Evolutionary conservation across 306 rosid genomes (phyloP).

Genomic region (Medicago ruthenica): DNA sequence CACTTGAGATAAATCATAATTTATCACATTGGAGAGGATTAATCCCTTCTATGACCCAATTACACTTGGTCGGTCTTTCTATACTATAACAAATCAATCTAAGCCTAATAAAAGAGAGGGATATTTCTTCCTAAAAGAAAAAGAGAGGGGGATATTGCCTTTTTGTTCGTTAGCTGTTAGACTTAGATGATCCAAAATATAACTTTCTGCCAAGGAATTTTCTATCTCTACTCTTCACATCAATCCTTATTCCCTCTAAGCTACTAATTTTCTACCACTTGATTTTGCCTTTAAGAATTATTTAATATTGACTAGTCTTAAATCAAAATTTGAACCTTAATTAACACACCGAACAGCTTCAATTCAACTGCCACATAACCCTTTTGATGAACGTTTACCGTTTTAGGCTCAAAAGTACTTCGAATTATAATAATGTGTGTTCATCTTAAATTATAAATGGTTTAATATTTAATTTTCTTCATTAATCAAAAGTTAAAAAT

Average conservation of each 20-base stretch:
- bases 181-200: constrained; percentile 6
- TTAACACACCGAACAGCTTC: background rate
- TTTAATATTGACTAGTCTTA: constrained; percentile 42
- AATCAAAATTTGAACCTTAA: constrained; percentile 32
- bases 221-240: constrained; percentile 20
- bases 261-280: constrained; percentile 29
- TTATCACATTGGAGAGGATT: too few species aligned
- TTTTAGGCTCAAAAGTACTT: background rate
- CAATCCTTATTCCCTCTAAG: constrained; percentile 39
- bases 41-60: too few species aligned
- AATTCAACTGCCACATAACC: too few species aligned
- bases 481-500: constrained; percentile 19
- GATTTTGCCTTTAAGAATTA: constrained; percentile 26
- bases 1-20: too few species aligned
- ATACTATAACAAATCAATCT: background rate
- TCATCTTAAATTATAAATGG: background rate
- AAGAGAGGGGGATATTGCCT: background rate
- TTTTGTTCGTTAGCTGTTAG: constrained; percentile 29
- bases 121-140: too few species aligned
- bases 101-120: constrained; percentile 27
- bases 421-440: too few species aligned
- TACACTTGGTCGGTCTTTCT: too few species aligned
- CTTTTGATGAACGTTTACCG: background rate
- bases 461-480: constrained; percentile 4
- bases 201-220: constrained; percentile 46